phyloP scores from a whole-genome alignment of 179 eudicot genomes.

The Drosera spatulata region DNA sequence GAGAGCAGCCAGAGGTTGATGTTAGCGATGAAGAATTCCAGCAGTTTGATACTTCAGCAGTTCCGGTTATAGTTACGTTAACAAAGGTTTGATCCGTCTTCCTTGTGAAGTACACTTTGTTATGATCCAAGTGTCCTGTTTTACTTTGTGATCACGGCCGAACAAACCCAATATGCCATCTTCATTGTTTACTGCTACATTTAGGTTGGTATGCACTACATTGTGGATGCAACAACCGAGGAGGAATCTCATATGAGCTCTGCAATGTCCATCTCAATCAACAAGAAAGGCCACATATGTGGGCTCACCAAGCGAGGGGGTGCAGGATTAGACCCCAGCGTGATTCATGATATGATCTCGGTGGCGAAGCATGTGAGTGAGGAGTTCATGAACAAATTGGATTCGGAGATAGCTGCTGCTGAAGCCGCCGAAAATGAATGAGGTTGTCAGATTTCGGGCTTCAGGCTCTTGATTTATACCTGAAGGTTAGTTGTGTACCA shows the following conservation, averaged over 20 bases:
- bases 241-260: conserved; percentile 98
- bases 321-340: conserved; percentile 81
- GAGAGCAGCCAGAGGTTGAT: conserved; percentile 83
- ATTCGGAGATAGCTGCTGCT: conserved; percentile 84
- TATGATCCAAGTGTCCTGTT: no score
- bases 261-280: conserved; percentile 68
- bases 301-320: conserved; percentile 88
- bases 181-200: no score
- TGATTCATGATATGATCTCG: conserved; percentile 85
- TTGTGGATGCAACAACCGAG: conserved; percentile 87
- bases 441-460: no score
- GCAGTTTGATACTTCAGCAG: conserved; percentile 65
- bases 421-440: conserved; percentile 61
- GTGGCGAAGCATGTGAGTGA: conserved; percentile 76
- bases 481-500: no score
- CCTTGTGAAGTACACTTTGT: neutral
- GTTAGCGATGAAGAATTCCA: conserved; percentile 87
- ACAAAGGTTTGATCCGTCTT: conserved; percentile 43
- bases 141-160: no score
- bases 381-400: conserved; percentile 63
- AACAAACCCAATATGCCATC: no score
- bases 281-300: conserved; percentile 64
- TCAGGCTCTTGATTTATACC: no score
- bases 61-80: conserved; percentile 77
- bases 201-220: conserved; percentile 83